These are phyloP conservation scores for Gossypioides kirkii DNA, from an alignment of 345 rosid genomes.

Conservation along the genomic window DNA sequence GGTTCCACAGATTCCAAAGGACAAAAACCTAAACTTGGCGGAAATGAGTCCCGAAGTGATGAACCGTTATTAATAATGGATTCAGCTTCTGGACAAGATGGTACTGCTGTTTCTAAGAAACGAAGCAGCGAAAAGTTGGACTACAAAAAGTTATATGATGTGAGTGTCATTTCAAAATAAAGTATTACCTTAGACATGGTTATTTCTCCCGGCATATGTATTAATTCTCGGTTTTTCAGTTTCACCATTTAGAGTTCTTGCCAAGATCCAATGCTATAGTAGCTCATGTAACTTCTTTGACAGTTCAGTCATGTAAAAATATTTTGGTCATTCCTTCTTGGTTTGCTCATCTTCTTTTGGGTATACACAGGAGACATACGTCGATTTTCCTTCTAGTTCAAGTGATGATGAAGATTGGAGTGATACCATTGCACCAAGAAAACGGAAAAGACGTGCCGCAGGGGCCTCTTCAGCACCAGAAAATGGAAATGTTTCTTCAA, in stretches of 20 bases:
- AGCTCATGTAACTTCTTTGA: background rate
- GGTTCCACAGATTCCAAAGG: constrained; percentile 17
- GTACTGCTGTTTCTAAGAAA: constrained; percentile 37
- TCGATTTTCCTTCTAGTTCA: constrained; percentile 37
- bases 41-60: constrained; percentile 22
- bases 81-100: constrained; percentile 36
- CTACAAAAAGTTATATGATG: constrained; percentile 85
- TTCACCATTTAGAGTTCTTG: background rate
- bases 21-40: constrained; percentile 23
- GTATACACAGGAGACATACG: constrained; percentile 71
- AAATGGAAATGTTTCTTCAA: constrained; percentile 29
- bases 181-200: background rate
- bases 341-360: constrained; percentile 23
- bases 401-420: constrained; percentile 66
- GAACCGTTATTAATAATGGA: constrained; percentile 32
- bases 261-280: background rate
- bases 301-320: background rate
- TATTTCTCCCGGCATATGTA: background rate
- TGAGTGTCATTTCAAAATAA: constrained; percentile 38
- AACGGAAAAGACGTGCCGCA: constrained; percentile 28
- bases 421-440: constrained; percentile 31
- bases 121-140: constrained; percentile 69
- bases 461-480: constrained; percentile 23
- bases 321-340: background rate
- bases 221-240: background rate